phyloP scores from a whole-genome alignment of 495 filamentous ascomycete genomes.

The Aspergillus sclerotioniger region DNA sequence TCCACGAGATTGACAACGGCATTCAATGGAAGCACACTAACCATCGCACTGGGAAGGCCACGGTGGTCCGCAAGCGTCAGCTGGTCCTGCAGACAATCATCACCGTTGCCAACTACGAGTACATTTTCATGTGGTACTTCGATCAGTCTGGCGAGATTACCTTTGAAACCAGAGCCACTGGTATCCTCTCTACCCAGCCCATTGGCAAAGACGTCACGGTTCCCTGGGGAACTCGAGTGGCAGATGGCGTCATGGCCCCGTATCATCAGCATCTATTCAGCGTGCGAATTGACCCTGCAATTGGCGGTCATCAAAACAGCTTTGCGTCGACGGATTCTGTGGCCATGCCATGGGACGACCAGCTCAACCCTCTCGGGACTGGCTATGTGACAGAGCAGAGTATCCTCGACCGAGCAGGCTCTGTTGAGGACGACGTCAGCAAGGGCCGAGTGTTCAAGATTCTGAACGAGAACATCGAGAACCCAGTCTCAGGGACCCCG shows the following conservation, averaged over 20 bases:
- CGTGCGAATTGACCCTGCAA: constrained; percentile 77
- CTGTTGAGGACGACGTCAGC: too few species aligned
- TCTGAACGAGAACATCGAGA: constrained; percentile 65
- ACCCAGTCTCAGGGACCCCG: constrained; percentile 68
- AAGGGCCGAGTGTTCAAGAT: constrained; percentile 69
- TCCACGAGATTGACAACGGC: constrained; percentile 63
- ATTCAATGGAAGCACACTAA: constrained; percentile 72
- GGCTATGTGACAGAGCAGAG: too few species aligned
- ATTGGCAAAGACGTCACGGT: constrained; percentile 54
- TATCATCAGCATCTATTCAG: constrained; percentile 90
- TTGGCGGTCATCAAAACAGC: constrained; percentile 71
- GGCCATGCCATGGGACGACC: constrained; percentile 55
- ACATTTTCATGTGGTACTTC: constrained; percentile 82
- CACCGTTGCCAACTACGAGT: constrained; percentile 82
- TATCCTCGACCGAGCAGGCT: too few species aligned
- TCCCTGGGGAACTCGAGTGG: constrained; percentile 79
- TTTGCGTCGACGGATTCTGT: constrained; percentile 67
- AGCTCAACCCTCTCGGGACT: constrained; percentile 75
- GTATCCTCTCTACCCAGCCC: constrained; percentile 78
- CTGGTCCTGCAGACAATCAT: constrained; percentile 71
- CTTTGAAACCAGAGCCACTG: constrained; percentile 83
- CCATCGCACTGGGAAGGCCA: constrained; percentile 58
- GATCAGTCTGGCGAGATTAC: constrained; percentile 74
- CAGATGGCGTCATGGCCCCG: constrained; percentile 74
- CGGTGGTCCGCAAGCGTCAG: constrained; percentile 53